Evolutionary conservation across 345 rosid species (phyloP).

Genomic region (Syzygium jambos): DNA sequence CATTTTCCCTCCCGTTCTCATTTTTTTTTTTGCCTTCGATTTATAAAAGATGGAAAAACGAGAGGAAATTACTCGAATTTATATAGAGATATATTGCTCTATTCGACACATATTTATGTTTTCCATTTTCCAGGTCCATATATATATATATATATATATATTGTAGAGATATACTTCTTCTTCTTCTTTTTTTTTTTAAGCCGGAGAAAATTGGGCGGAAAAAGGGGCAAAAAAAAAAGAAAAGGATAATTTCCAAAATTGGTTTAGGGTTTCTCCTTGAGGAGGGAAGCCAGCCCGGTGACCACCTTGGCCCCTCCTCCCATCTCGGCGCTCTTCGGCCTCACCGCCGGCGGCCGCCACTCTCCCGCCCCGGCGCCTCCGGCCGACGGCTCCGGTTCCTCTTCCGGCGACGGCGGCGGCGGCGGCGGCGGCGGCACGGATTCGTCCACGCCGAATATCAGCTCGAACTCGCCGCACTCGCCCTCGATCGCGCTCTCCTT

Average conservation of each 20-base stretch:
- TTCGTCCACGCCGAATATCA: conserved; percentile 26
- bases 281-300: conserved; percentile 86
- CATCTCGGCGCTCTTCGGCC: conserved; percentile 45
- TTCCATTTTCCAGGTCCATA: conserved; percentile 4
- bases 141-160: neutral
- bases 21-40: neutral
- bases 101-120: neutral
- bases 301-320: conserved; percentile 61
- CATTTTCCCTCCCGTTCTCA: neutral
- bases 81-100: neutral
- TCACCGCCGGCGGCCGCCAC: conserved; percentile 57
- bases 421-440: conserved; percentile 4
- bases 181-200: conserved; percentile 4
- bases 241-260: conserved; percentile 25
- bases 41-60: neutral
- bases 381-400: neutral
- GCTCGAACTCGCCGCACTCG: conserved; percentile 37
- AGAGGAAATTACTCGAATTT: neutral
- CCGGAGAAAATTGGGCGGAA: conserved; percentile 6
- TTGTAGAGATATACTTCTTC: neutral
- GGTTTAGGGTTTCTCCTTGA: conserved; percentile 56
- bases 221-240: neutral
- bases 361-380: conserved; percentile 1
- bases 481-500: neutral
- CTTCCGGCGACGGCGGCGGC: conserved; percentile 8